phyloP scores from a whole-genome alignment of 2,329 filamentous ascomycete species.

The Exophiala viscosa region DNA sequence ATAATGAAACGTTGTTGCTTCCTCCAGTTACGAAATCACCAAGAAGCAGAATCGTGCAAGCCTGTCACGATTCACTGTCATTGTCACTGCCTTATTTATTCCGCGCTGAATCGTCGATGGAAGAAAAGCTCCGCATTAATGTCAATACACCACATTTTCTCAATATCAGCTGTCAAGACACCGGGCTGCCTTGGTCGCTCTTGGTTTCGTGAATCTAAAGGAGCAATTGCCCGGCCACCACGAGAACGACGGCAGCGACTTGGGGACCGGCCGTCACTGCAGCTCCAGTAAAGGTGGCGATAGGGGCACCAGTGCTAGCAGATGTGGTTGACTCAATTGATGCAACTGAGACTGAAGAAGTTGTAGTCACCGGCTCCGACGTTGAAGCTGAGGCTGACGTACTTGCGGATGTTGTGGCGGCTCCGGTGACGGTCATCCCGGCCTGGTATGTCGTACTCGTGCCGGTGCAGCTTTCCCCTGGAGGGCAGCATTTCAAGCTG shows the following conservation, averaged over 20 bases:
- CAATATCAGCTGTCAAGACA: background rate
- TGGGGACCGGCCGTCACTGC: background rate
- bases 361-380: background rate
- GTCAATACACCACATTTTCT: background rate
- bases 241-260: background rate
- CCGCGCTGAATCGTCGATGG: background rate
- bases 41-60: background rate
- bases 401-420: background rate
- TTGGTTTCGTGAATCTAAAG: background rate
- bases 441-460: background rate
- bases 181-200: background rate
- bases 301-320: background rate
- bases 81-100: background rate
- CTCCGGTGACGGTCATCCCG: background rate
- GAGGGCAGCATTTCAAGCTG: background rate
- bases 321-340: background rate
- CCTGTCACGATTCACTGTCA: background rate
- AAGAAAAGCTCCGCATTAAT: background rate
- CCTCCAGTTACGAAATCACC: background rate
- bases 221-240: background rate
- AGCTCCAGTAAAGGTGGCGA: background rate
- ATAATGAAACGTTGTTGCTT: background rate
- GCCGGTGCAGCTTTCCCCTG: background rate
- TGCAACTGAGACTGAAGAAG: background rate
- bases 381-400: background rate